Percentiles rank a stretch among this genome's conserved stretches.
These are phyloP conservation scores for Euphorbia lathyris DNA, from an alignment of 345 rosid genomes.

Conservation along the genomic window DNA sequence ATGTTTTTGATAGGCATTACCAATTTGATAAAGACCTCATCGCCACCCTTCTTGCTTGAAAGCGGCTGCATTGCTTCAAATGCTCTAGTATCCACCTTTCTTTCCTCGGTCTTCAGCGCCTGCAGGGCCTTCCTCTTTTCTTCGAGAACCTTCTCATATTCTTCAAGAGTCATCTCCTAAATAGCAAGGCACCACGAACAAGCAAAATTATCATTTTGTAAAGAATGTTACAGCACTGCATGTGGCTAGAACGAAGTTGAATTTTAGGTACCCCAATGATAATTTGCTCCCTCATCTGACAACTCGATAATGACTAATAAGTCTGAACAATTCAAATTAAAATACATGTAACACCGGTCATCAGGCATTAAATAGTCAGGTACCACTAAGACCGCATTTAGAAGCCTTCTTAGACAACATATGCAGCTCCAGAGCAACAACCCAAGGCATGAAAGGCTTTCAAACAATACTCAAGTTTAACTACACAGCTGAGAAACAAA, in stretches of 20 bases:
- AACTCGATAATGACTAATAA: neutral
- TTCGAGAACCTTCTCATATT: slow-evolving; percentile 41
- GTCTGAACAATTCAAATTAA: neutral
- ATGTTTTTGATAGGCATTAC: slow-evolving; percentile 23
- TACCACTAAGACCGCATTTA: neutral
- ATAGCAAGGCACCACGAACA: neutral
- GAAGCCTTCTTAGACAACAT: neutral
- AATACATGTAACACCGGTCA: neutral
- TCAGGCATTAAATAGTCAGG: neutral
- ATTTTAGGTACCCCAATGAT: neutral
- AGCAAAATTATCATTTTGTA: neutral
- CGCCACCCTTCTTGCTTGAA: slow-evolving; percentile 54
- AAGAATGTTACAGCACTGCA: neutral
- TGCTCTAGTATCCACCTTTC: slow-evolving; percentile 63
- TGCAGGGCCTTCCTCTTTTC: slow-evolving; percentile 64
- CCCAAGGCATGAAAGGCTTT: neutral
- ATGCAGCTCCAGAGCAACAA: neutral
- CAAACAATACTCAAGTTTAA: no score
- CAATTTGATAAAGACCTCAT: slow-evolving; percentile 56
- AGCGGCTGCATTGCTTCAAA: slow-evolving; percentile 71
- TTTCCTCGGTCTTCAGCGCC: slow-evolving; percentile 52
- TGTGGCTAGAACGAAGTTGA: neutral
- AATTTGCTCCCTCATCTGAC: neutral
- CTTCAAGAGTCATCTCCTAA: slow-evolving; percentile 29
- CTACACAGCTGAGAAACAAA: neutral